A percentile compares a stretch with the other conserved stretches of the same genome.
Conservation (phyloP, 164 flowering plant species). For the Chimonanthus praecox region DNA sequence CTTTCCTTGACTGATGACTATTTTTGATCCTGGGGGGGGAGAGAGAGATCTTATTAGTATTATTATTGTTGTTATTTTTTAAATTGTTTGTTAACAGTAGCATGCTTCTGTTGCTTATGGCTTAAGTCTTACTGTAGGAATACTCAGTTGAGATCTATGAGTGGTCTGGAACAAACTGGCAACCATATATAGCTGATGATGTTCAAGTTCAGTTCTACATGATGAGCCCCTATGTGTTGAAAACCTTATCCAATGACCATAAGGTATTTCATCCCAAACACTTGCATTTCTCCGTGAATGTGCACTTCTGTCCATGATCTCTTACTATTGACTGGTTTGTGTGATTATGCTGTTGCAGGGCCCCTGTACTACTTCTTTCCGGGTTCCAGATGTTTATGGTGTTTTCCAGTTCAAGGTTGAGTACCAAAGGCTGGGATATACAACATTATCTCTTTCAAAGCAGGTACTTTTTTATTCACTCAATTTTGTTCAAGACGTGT, state of each 20-base stretch:
- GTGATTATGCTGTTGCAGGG: conserved; percentile 52
- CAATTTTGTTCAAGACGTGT: neutral
- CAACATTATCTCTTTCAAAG: conserved; percentile 73
- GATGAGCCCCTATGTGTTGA: conserved; percentile 99
- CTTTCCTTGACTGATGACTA: too few species aligned
- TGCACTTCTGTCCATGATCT: neutral
- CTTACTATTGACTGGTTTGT: neutral
- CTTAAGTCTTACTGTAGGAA: conserved; percentile 48
- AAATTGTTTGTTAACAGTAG: too few species aligned
- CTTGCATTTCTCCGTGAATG: neutral
- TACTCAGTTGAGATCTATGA: conserved; percentile 85
- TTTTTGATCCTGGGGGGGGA: too few species aligned
- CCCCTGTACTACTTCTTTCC: conserved; percentile 58
- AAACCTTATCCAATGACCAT: conserved; percentile 63
- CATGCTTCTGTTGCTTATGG: neutral
- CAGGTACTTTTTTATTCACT: conserved; percentile 55
- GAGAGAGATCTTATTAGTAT: too few species aligned
- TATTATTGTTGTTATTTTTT: too few species aligned
- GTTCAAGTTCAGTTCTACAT: conserved; percentile 97
- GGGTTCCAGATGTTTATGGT: conserved; percentile 99
- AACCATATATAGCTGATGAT: conserved; percentile 83
- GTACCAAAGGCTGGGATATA: conserved; percentile 89
- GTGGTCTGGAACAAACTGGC: conserved; percentile 95
- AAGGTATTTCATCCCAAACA: conserved; percentile 41
- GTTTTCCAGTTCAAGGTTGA: conserved; percentile 98